These are phyloP conservation scores for Pleurozium schreberi DNA, from an alignment of 225 moss, liverwort and hornwort genomes.

Conservation along the genomic window DNA sequence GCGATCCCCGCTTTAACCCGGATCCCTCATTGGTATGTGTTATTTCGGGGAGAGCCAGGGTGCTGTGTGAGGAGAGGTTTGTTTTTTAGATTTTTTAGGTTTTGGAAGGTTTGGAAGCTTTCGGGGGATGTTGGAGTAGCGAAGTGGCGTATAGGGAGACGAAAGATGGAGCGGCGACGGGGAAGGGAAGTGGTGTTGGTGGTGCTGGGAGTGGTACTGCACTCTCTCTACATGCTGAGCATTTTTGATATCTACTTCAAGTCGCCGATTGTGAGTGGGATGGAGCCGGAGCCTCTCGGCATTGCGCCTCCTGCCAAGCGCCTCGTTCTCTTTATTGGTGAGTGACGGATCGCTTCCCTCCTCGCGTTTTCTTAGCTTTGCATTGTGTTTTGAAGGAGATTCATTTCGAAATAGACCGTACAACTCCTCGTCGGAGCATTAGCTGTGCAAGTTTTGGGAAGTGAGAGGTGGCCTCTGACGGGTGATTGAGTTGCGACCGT, in stretches of 20 bases:
- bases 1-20: background rate
- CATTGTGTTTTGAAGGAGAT: background rate
- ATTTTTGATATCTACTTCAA: slow-evolving; percentile 99
- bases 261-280: slow-evolving; percentile 93
- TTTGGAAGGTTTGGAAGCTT: background rate
- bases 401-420: background rate
- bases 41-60: background rate
- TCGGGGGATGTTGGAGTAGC: background rate
- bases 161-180: slow-evolving; percentile 32
- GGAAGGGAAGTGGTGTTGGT: slow-evolving; percentile 61
- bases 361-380: background rate
- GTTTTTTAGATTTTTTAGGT: background rate
- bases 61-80: background rate
- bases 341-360: background rate
- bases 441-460: background rate
- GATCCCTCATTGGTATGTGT: background rate
- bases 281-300: slow-evolving; percentile 70
- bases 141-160: background rate
- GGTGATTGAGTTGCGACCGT: background rate
- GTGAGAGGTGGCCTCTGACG: background rate
- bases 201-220: slow-evolving; percentile 72
- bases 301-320: slow-evolving; percentile 78
- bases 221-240: slow-evolving; percentile 91
- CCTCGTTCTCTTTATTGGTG: slow-evolving; percentile 87
- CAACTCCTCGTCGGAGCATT: background rate